Evolutionary conservation across 1,284 basidiomycete species (phyloP), one percentile per base, ranked within the genome.

Genomic region (Abortiporus biennis): DNA sequence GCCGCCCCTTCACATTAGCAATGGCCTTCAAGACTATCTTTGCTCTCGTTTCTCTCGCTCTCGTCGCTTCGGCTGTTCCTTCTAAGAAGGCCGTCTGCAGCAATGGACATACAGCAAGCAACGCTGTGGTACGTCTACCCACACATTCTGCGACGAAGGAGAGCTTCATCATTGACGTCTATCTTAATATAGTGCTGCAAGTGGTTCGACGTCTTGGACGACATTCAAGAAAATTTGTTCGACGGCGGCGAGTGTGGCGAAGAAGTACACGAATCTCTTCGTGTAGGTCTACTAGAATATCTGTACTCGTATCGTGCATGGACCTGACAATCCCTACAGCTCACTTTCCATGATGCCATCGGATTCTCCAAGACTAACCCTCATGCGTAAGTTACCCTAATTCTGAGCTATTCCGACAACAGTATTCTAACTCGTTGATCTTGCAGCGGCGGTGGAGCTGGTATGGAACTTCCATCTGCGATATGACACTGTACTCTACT

Each of bases 21-120:
- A 43, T 43, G 42, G 16, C 27, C 8, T 43, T 43, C 36, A 43
- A 43, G 29, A 38, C n/a, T 36, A 37, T 43, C 36, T 15, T 43
- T 15, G 35, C 21, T 22, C 12, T 43, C 27, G 4, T 27, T 19
- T 6, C 36, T 31, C 25, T 43, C 16, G 24, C 42, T 20, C 27
- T 32, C 5, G 27, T 24, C n/a, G 42, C 22, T 35, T 37, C 13
- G 9, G 42, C 42, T 32, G 35, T 27, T 4, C 38, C 38, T 4
- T 5, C 24, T 29, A 15, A 15, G 9, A 3, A 12, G 32, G 19
- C 20, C 6, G 41, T 36, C 11, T 43, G 42, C 27, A 20, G 42
- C 15, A 17, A 17, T 13, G 42, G 42, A 4, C 42, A 29, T 24
- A 19, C 16, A 8, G 42, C 35, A 12, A 37, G 36, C 24, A 38